Evolutionary conservation across 2,329 filamentous ascomycete species (phyloP).

Genomic region (Trichoderma brevicompactum): DNA sequence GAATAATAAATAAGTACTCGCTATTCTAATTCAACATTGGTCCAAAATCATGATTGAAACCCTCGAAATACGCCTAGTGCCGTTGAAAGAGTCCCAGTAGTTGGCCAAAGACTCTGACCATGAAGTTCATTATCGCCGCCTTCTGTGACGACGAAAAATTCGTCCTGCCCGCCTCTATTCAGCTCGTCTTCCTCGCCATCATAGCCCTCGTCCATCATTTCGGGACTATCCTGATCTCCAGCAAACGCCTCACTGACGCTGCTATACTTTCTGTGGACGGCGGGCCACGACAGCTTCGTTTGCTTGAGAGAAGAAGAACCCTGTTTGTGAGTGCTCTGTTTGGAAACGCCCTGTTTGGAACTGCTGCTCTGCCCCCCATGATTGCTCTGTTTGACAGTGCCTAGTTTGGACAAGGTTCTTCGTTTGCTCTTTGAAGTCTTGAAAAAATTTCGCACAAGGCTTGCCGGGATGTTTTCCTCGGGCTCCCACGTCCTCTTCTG

Average conservation of each 20-base stretch:
- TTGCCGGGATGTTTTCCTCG: slow-evolving; percentile 52
- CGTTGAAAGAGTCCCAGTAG: slow-evolving; percentile 4
- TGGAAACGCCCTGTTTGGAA: neutral
- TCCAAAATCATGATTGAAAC: neutral
- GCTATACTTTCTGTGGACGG: slow-evolving; percentile 33
- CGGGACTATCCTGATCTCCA: slow-evolving; percentile 30
- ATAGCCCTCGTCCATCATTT: neutral
- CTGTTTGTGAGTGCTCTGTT: neutral
- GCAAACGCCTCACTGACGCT: slow-evolving; percentile 41
- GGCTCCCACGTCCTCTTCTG: slow-evolving; percentile 65
- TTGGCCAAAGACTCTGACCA: slow-evolving; percentile 7
- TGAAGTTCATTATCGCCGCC: slow-evolving; percentile 12
- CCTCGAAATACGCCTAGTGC: slow-evolving; percentile 16
- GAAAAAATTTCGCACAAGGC: slow-evolving; percentile 49
- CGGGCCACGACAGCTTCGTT: slow-evolving; percentile 34
- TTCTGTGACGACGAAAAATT: slow-evolving; percentile 41
- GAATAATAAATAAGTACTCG: neutral
- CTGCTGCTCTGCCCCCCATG: neutral
- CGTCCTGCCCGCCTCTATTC: slow-evolving; percentile 31
- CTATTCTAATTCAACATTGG: neutral
- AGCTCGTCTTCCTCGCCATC: neutral
- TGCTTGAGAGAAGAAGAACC: slow-evolving; percentile 29
- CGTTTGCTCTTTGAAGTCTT: slow-evolving; percentile 39
- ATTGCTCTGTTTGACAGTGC: slow-evolving; percentile 19
- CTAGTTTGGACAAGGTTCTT: slow-evolving; percentile 12